phyloP scores from a whole-genome alignment of 192 early-diverging fungal species.

The Haplosporangium gracile region DNA sequence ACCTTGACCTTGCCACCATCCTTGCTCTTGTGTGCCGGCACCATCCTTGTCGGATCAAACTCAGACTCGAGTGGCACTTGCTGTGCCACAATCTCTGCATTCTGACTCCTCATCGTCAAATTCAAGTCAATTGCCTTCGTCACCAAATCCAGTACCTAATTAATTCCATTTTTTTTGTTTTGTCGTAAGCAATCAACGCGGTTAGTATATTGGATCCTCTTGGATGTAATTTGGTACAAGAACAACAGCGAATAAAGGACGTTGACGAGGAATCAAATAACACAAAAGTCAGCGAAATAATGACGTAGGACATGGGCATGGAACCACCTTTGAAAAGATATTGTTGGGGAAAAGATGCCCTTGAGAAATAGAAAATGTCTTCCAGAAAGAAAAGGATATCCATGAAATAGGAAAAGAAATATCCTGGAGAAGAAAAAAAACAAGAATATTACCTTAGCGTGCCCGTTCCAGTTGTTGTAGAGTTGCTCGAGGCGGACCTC shows the following conservation, averaged over 20 bases:
- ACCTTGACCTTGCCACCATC: conserved; percentile 50
- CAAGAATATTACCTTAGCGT: conserved; percentile 34
- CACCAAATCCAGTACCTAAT: conserved; percentile 55
- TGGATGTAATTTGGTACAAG: too few relatives aligned
- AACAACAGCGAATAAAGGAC: too few relatives aligned
- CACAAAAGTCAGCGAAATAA: too few relatives aligned
- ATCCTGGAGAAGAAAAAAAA: neutral
- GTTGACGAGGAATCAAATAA: too few relatives aligned
- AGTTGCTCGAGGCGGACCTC: conserved; percentile 36
- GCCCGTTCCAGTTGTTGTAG: conserved; percentile 53
- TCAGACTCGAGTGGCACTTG: conserved; percentile 25
- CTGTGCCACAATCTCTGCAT: conserved; percentile 36
- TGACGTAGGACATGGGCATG: too few relatives aligned
- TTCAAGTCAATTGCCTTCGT: conserved; percentile 56
- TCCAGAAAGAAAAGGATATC: neutral
- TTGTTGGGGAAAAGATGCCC: neutral
- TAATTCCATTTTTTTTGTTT: neutral
- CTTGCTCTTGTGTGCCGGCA: conserved; percentile 53
- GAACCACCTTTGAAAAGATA: too few relatives aligned
- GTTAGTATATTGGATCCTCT: too few relatives aligned
- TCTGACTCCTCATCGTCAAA: conserved; percentile 60
- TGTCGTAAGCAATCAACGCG: too few relatives aligned
- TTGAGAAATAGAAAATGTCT: neutral
- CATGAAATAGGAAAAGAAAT: neutral
- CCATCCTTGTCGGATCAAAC: conserved; percentile 49